These are phyloP conservation scores for Mycena sp. DNA, from an alignment of 1,284 basidiomycete species.

Conservation along the genomic window DNA sequence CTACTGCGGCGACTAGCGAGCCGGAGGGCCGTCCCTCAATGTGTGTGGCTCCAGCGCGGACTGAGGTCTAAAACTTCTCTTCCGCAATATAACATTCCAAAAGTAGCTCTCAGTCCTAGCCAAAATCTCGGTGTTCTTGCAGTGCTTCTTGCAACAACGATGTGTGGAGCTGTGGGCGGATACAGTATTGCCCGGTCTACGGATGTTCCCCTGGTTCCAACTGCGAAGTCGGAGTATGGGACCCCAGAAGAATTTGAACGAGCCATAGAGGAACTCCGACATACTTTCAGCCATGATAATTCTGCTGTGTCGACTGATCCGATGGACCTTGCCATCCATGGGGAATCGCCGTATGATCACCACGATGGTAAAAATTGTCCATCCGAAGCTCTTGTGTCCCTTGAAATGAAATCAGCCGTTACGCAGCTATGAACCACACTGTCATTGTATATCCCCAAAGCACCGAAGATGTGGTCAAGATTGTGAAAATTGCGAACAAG, in stretches of 20 bases:
- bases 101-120: not conserved
- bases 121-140: slow-evolving; percentile 1
- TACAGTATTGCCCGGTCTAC: slow-evolving; percentile 10
- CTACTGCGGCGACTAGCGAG: too few relatives aligned
- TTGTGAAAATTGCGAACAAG: slow-evolving; percentile 72
- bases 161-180: slow-evolving; percentile 14
- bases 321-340: not conserved
- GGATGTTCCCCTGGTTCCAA: not conserved
- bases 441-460: slow-evolving; percentile 63
- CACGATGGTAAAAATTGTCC: slow-evolving; percentile 12
- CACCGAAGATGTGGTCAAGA: slow-evolving; percentile 76
- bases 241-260: slow-evolving; percentile 4
- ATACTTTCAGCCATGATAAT: not conserved
- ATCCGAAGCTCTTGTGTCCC: too few relatives aligned
- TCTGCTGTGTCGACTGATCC: slow-evolving; percentile 3
- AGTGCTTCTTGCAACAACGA: slow-evolving; percentile 8
- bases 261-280: slow-evolving; percentile 5
- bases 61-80: not conserved
- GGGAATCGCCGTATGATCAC: slow-evolving; percentile 5
- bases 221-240: not conserved
- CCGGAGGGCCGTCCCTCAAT: too few relatives aligned
- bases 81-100: not conserved
- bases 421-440: slow-evolving; percentile 55
- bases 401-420: too few relatives aligned
- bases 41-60: not conserved